Base-by-base conservation (phyloP, 2,329 filamentous ascomycete species). In the Arthrobotrys sphaeroides region DNA sequence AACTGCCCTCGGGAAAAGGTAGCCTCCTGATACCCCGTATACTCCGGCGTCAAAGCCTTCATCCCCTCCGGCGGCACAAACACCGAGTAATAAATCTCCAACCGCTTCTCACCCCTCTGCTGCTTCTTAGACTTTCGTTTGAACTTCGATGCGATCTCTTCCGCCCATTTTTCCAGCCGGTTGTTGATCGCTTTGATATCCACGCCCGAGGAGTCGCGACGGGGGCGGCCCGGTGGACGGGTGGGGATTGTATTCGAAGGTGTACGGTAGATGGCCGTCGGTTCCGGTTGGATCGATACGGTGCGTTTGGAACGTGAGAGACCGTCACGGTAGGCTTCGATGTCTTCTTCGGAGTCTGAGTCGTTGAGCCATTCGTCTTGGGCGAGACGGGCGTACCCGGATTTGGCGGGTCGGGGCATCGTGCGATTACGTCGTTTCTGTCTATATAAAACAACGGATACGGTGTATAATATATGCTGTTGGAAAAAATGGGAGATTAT, bases 151-250 rank as follows among this genome's bases (percentile, higher is more conserved):
- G 95, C 94, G 80, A 99, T 98, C 84, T 99, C 95, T 80, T 98
- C 95, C 13, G 95, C 95, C 95, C 95, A 99, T 81, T 92, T 88
- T 84, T 99, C 95, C 24, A 99, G 85, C 22, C 95, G 88, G 73
- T 94, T 94, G 83, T 99, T 99, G 83, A 99, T 98, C 74, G 95
- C 95, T 82, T 98, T 98, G 81, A 99, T 91, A 81, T 99, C 95
- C 16, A 99, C 94, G 2, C 94, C 94, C 18, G 93, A 93, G 80
- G 84, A 87, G 80, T 94, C 95, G 81, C 92, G 91, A 78, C 89
- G 86, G 75, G 85, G 83, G 60, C 88, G 86, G 77, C 86, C 72
- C 38, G 70, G 67, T 43, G 84, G 28, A 20, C 18, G 22, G 4
- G 36, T 45, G 36, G 55, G 83, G 83, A 77, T 85, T 84, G 79